Evolutionary conservation across 2,329 filamentous ascomycete species (phyloP), one percentile per base, ranked within the genome.

Genomic region (Celoporthe dispersa): DNA sequence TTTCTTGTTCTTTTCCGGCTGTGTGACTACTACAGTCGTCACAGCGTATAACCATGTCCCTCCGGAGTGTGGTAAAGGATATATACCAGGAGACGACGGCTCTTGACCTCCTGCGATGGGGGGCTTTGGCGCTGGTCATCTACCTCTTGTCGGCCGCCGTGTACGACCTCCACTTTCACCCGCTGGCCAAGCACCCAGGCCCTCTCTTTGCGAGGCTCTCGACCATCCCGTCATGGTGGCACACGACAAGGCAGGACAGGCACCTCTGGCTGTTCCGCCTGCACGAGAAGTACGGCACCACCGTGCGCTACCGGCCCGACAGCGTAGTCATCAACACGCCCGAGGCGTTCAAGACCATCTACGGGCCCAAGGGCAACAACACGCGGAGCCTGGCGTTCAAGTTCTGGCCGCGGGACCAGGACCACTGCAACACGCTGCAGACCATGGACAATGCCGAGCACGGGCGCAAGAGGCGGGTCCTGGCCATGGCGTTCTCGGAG

Each of bases 401-500:
- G 53, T n/a, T 69, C 39, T 71, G 60, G 67, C 69, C 69, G 11
- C 69, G 57, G 8, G 65, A 62, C 31, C 48, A 39, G 1, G 62
- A 73, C 11, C 57, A 60, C 28, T 11, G 67, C 67, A 84, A 82
- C 67, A 82, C 82, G 11, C 79, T 83, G 71, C 82, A 82, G 71
- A 78, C 74, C 0, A 83, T 83, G 48, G 80, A 82, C 64, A 82
- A 83, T 73, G 71, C 74, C 0, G 76, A 80, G 51, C 82, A 84
- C 64, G 81, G 80, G 3, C 79, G 81, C 59, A 83, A 84, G 73
- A 75, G 82, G 14, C 77, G 82, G 16, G 82, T 84, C 3, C 76
- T 84, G 25, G 81, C 79, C 48, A 80, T 82, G 64, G 82, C 82
- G 0, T 84, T 84, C 73, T 81, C 80, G 0, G 81, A 83, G 3